Base-by-base conservation (phyloP, 257 asterid species). In the Haberlea rhodopensis region DNA sequence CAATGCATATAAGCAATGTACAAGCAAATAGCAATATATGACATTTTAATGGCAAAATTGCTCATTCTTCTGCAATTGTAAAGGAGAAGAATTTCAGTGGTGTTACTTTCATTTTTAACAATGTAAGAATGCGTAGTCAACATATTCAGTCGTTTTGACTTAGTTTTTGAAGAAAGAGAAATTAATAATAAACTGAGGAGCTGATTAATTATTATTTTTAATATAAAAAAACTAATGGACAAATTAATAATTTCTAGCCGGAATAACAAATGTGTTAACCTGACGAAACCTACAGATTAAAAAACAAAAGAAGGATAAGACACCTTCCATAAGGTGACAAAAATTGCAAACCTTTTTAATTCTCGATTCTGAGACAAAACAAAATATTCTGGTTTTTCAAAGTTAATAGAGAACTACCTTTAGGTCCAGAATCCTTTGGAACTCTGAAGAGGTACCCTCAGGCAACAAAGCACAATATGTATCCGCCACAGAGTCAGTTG, bases 381-480 rank as follows among this genome's bases (percentile, higher is more conserved):
- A 16, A 13, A 43, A 32, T 31, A 57, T 69, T 34, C 26, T 64
- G 46, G 57, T 34, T 32, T 34, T 63, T 25, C 46, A 48, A 27
- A 61, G 46, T 22, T 56, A 37, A 52, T 66, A 60, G 49, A 46
- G 37, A 60, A 54, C 73, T 63, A 92, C 99, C 99, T 94, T 94
- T 46, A 94, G 88, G 78, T 94, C 97, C 74, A 94, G 83, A 70
- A 94, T 84, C 70, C 99, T 83, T 79, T 90, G 99, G 81, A 94
- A 94, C 77, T 94, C 99, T 25, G 84, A 16, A 37, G 89, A 90
- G 7, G 92, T 80, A 58, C 99, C 99, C 85, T 94, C 99, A 5
- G 99, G 99, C 70, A 94, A 83, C 77, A 94, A 80, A 37, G 99
- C 99, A 68, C 96, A 90, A 66, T 87, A 94, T 52, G 99, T 90